A percentile compares a stretch with the other conserved stretches of the same genome.
Conservation (phyloP, 2,329 filamentous ascomycete genomes). For the Neonectria faginata region DNA sequence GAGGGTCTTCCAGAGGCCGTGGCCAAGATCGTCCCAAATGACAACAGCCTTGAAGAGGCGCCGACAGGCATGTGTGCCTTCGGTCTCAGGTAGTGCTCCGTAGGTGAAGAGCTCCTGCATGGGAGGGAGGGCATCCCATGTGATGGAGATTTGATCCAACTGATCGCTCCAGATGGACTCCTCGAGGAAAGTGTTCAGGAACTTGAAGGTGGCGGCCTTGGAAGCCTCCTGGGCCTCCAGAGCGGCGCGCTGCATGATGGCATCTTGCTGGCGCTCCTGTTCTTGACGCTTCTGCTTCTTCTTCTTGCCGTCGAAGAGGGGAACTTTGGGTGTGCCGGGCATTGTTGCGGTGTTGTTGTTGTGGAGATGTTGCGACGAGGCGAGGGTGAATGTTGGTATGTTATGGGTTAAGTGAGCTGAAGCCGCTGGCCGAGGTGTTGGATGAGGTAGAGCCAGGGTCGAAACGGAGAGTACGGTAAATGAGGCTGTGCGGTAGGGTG, state of each 20-base stretch:
- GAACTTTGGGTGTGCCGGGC: slow-evolving; percentile 35
- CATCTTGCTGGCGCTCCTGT: slow-evolving; percentile 31
- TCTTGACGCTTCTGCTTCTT: slow-evolving; percentile 41
- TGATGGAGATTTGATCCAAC: slow-evolving; percentile 50
- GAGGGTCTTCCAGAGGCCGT: slow-evolving; percentile 50
- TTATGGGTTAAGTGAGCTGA: slow-evolving; percentile 3
- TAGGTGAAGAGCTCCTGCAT: slow-evolving; percentile 51
- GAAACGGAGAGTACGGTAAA: not conserved
- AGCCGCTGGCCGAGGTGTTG: not conserved
- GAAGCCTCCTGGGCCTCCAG: slow-evolving; percentile 47
- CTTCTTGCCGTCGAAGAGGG: slow-evolving; percentile 45
- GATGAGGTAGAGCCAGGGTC: not conserved
- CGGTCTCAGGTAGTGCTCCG: slow-evolving; percentile 48
- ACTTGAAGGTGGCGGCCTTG: slow-evolving; percentile 48
- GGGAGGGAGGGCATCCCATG: slow-evolving; percentile 49
- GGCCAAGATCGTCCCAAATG: slow-evolving; percentile 54
- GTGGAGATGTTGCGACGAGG: slow-evolving; percentile 11
- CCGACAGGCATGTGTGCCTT: slow-evolving; percentile 52
- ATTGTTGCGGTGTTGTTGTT: slow-evolving; percentile 40
- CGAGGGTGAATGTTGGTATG: slow-evolving; percentile 4
- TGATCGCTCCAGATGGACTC: slow-evolving; percentile 47
- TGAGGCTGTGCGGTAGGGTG: not conserved
- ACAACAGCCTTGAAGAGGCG: slow-evolving; percentile 54
- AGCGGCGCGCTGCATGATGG: slow-evolving; percentile 36
- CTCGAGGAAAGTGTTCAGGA: slow-evolving; percentile 48